Evolutionary conservation across 768 basidiomycete genomes (phyloP), one percentile per base, ranked within the genome.

Genomic region (Suillus subaureus): DNA sequence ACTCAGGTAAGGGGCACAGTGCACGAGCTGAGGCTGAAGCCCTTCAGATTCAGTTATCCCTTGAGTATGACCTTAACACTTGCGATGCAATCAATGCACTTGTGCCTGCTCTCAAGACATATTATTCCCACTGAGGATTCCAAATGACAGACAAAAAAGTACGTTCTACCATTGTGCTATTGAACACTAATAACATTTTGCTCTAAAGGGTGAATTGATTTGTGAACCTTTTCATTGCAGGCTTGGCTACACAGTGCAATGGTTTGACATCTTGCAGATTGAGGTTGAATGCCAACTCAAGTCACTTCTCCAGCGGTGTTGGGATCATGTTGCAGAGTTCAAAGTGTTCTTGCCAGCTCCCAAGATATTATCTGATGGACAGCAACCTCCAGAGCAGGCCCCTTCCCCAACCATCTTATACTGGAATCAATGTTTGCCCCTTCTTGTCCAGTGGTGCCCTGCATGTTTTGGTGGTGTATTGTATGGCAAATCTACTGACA

Each of bases 191-290:
- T 76, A 11, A 65, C 16, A n/a, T 11, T 4, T 40, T 4, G n/a
- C 55, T 33, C 28, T 45, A 21, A 61, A 79, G 79, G 73, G 74
- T n/a, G n/a, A n/a, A n/a, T n/a, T n/a, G n/a, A n/a, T n/a, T 0
- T 45, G 64, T 4, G 78, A 81, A n/a, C 74, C 79, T 0, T 81
- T 80, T 61, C 70, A 75, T 0, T 66, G 64, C 0, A 62, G 76
- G 2, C 65, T 79, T 7, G 61, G 67, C 26, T 28, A 64, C 1
- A 72, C 75, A 0, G 65, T 79, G 0, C 75, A 75, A 3, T 80
- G 78, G 79, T 75, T 70, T 11, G 70, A 77, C 28, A 66, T 70
- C 0, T 64, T 79, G 0, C 61, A 67, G 0, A 47, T 66, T 0
- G 52, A 51, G 9, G 43, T 77, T 2, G 72, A 78, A 23, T 13